A percentile compares a stretch with the other conserved stretches of the same genome.
Conservation (phyloP, 2,329 filamentous ascomycete species). For the Trichoderma koningiopsis region DNA sequence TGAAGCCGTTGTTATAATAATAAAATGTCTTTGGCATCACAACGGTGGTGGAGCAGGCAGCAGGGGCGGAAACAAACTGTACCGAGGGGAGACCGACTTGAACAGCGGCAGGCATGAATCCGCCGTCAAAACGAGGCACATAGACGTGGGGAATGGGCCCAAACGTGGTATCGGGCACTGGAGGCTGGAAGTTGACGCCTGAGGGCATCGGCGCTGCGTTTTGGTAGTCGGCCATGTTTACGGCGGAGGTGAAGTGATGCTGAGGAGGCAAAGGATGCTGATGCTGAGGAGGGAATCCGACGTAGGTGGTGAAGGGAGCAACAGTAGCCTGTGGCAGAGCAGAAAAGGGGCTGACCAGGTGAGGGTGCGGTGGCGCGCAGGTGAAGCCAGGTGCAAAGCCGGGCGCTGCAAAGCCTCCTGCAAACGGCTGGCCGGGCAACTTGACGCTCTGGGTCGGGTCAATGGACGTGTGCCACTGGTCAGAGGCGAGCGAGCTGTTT, state of each 20-base stretch:
- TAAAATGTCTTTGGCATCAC: conserved; percentile 40
- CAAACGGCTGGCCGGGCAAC: conserved; percentile 31
- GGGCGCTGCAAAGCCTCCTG: conserved; percentile 25
- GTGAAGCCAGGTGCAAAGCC: conserved; percentile 21
- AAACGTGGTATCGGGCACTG: conserved; percentile 58
- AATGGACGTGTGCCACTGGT: conserved; percentile 41
- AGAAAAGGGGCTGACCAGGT: conserved; percentile 18
- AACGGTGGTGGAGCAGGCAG: conserved; percentile 35
- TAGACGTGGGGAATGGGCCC: conserved; percentile 60
- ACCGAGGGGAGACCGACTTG: conserved; percentile 40
- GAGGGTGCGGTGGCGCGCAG: conserved; percentile 16
- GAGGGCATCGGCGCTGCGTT: conserved; percentile 45
- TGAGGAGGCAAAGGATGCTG: conserved; percentile 26
- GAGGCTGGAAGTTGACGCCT: conserved; percentile 59
- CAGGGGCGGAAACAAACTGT: conserved; percentile 34
- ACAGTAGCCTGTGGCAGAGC: conserved; percentile 2
- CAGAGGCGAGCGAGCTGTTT: conserved; percentile 26
- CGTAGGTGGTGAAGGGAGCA: conserved; percentile 33
- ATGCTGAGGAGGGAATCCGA: conserved; percentile 29
- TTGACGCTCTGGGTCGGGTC: conserved; percentile 40
- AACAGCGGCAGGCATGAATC: conserved; percentile 33
- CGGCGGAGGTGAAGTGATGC: conserved; percentile 30
- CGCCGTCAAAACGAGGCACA: conserved; percentile 54
- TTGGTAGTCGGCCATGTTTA: conserved; percentile 45
- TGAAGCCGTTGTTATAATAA: conserved; percentile 35